Base-by-base conservation (phyloP, 2,329 filamentous ascomycete genomes). In the Didymella pomorum region DNA sequence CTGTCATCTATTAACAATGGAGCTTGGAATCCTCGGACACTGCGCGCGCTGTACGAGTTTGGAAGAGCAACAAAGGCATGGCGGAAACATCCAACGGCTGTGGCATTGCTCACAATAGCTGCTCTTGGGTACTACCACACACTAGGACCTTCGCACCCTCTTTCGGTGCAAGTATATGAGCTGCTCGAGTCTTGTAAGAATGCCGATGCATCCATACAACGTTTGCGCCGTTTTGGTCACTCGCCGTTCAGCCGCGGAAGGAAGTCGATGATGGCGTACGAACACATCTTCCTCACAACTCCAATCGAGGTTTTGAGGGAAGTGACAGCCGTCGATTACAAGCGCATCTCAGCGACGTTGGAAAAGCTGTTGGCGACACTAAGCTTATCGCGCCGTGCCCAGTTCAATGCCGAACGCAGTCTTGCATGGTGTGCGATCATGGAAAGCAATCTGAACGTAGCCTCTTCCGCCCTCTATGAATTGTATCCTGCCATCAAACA, bases 401-500 rank as follows among this genome's bases (percentile, higher is more conserved):
- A 1, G 1, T 53, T 53, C 25, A 12, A 31, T n/a, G 23, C 20
- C 3, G 23, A 18, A 18, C 42, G 51, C 39, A 35, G 8, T 6
- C 31, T 53, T n/a, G 51, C 51, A 8, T 53, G 43, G 51, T 53
- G 51, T 29, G 12, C n/a, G 5, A 3, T 46, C 7, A 31, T 41
- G 23, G 42, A 53, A 12, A 14, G 26, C 14, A 31, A 28, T 14
- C 31, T 53, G 2, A 18, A 23, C 7, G 23, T 18, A 31, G 51
- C 51, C 6, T 46, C 43, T 1, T 23, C 51, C 12, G n/a, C 23
- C 16, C 23, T 53, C 2, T 46, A 46, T 14, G 16, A 21, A 7
- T 14, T 53, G 12, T 23, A 53, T 8, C 3, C 5, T 4, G n/a
- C 8, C 2, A 31, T 53, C 12, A 7, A 23, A 14, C 23, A 25